Percentiles rank a stretch among this genome's conserved stretches.
Evolutionary conservation across 805 yeast genomes (phyloP).

Genomic region (Clavispora vitiphila): DNA sequence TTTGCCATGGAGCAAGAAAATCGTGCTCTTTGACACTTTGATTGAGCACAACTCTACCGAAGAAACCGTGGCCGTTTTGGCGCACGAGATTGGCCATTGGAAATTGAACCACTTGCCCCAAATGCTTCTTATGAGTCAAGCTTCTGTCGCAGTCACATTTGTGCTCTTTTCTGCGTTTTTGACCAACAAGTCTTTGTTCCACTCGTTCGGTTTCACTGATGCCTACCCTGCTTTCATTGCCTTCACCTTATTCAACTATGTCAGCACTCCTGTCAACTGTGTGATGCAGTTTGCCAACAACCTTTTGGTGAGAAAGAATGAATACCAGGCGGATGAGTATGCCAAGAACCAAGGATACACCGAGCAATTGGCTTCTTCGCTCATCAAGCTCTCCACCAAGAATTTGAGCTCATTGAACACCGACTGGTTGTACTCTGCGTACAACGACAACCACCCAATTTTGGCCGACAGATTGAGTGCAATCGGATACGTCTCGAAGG

Average conservation of each 20-base stretch:
- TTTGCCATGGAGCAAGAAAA: slow-evolving; percentile 94
- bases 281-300: slow-evolving; percentile 62
- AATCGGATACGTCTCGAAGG: slow-evolving; percentile 46
- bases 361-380: slow-evolving; percentile 60
- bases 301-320: slow-evolving; percentile 75
- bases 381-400: slow-evolving; percentile 71
- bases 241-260: slow-evolving; percentile 70
- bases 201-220: slow-evolving; percentile 66
- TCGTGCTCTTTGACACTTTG: slow-evolving; percentile 89
- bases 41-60: slow-evolving; percentile 69
- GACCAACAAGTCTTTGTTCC: slow-evolving; percentile 71
- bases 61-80: slow-evolving; percentile 90
- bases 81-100: slow-evolving; percentile 99
- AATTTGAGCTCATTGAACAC: slow-evolving; percentile 85
- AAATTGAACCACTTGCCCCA: slow-evolving; percentile 81
- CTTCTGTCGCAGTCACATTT: slow-evolving; percentile 60
- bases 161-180: slow-evolving; percentile 75
- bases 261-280: slow-evolving; percentile 74
- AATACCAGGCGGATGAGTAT: slow-evolving; percentile 88
- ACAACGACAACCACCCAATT: slow-evolving; percentile 88
- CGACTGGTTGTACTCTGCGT: slow-evolving; percentile 84
- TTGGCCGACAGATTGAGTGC: slow-evolving; percentile 84
- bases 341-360: slow-evolving; percentile 75
- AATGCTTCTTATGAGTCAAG: slow-evolving; percentile 60
- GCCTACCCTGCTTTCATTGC: slow-evolving; percentile 77